Percentiles rank a stretch among this genome's conserved stretches.
Conservation (phyloP, 192 early-diverging fungal species). For the Bifiguratus adelaidae region DNA sequence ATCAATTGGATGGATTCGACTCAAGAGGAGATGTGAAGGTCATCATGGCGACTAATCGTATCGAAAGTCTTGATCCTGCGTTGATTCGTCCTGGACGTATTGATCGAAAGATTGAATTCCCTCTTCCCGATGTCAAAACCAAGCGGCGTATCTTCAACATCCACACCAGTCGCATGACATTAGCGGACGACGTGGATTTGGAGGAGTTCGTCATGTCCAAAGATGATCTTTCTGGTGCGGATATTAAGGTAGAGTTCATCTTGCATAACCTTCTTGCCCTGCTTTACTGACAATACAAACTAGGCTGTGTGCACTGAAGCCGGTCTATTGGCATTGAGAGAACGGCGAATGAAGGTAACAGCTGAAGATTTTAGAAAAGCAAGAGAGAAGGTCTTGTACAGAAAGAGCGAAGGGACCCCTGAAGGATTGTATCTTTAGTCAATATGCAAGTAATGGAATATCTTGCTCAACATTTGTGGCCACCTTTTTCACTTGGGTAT, state of each 20-base stretch:
- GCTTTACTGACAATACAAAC: conserved; percentile 1
- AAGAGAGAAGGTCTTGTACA: conserved; percentile 97
- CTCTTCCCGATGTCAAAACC: conserved; percentile 91
- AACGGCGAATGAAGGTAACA: conserved; percentile 97
- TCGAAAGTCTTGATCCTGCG: conserved; percentile 94
- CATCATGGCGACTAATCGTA: conserved; percentile 98
- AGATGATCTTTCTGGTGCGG: conserved; percentile 96
- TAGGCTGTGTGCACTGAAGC: conserved; percentile 99
- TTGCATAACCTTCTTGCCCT: not conserved
- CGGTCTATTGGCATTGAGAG: conserved; percentile 93
- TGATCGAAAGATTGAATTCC: conserved; percentile 99
- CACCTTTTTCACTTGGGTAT: too few relatives aligned
- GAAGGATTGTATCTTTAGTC: conserved; percentile 92
- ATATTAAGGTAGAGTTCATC: conserved; percentile 68
- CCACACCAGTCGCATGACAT: conserved; percentile 89
- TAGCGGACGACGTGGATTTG: conserved; percentile 92
- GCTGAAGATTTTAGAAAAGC: conserved; percentile 97
- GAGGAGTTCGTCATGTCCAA: conserved; percentile 99
- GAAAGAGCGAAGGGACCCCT: conserved; percentile 97
- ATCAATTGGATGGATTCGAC: conserved; percentile 98
- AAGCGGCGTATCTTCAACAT: conserved; percentile 97
- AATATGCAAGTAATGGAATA: too few relatives aligned
- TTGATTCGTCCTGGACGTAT: conserved; percentile 95
- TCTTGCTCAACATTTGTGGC: too few relatives aligned
- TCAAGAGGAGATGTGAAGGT: conserved; percentile 95